phyloP scores from a whole-genome alignment of 2,329 filamentous ascomycete species.

The Aspergillus quadrilineatus region DNA sequence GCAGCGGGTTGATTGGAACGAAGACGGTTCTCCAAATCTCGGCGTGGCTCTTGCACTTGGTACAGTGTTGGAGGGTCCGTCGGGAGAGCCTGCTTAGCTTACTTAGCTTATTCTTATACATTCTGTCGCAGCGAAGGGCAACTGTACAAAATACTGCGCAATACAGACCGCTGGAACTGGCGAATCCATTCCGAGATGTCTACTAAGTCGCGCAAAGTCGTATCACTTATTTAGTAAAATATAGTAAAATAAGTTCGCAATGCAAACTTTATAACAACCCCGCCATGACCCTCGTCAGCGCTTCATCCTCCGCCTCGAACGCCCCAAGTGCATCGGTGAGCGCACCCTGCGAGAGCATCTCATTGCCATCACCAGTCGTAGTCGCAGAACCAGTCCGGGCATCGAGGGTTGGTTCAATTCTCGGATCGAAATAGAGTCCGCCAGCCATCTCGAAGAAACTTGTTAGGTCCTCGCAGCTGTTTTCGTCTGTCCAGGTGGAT shows the following conservation, averaged over 20 bases:
- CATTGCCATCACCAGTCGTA: not conserved
- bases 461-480: conserved; percentile 53
- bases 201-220: too few relatives aligned
- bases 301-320: conserved; percentile 38
- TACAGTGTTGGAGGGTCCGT: conserved; percentile 7
- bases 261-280: conserved; percentile 25
- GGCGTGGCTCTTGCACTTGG: conserved; percentile 30
- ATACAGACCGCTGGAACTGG: too few relatives aligned
- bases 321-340: conserved; percentile 21
- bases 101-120: too few relatives aligned
- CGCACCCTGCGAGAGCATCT: conserved; percentile 3
- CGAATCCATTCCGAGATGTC: too few relatives aligned
- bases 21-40: conserved; percentile 55
- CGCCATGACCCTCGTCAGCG: conserved; percentile 36
- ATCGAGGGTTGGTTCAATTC: conserved; percentile 2
- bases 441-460: conserved; percentile 62
- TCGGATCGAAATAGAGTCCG: conserved; percentile 37
- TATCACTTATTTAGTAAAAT: too few relatives aligned
- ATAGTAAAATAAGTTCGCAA: too few relatives aligned
- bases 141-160: too few relatives aligned
- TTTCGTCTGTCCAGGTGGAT: conserved; percentile 14
- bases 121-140: too few relatives aligned
- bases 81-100: not conserved
- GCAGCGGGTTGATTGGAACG: conserved; percentile 52
- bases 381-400: not conserved